Percentiles rank a stretch among this genome's conserved stretches.
Conservation (phyloP, 1,139 yeast genomes). For the Protomyces pachydermus region DNA sequence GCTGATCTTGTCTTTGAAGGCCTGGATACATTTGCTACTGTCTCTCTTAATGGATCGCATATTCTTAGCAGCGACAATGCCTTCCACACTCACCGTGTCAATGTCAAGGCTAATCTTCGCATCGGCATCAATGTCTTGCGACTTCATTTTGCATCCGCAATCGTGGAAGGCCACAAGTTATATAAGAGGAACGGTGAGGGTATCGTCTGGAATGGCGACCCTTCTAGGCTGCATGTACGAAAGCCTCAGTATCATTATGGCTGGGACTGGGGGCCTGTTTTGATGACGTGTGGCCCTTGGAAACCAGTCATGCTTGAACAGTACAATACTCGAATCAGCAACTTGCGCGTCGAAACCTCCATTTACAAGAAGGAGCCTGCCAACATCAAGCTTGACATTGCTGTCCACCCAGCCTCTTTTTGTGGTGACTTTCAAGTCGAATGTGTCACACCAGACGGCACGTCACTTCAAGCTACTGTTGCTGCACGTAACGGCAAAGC, state of each 20-base stretch:
- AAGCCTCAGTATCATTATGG: slow-evolving; percentile 56
- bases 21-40: slow-evolving; percentile 45
- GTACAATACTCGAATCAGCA: slow-evolving; percentile 32
- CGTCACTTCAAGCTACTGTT: neutral
- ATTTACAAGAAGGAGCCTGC: slow-evolving; percentile 31
- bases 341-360: slow-evolving; percentile 28
- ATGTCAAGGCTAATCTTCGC: slow-evolving; percentile 33
- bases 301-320: slow-evolving; percentile 41
- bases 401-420: neutral
- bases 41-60: slow-evolving; percentile 40
- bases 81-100: slow-evolving; percentile 40
- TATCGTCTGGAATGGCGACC: slow-evolving; percentile 44
- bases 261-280: slow-evolving; percentile 56
- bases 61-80: slow-evolving; percentile 42
- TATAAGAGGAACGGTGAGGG: slow-evolving; percentile 35
- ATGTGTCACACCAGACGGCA: neutral
- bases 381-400: neutral
- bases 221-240: slow-evolving; percentile 45
- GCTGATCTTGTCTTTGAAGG: slow-evolving; percentile 42
- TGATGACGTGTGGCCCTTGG: slow-evolving; percentile 48
- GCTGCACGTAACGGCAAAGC: neutral
- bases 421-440: neutral
- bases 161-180: slow-evolving; percentile 36
- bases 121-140: slow-evolving; percentile 35
- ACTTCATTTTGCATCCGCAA: slow-evolving; percentile 38